A percentile compares a stretch with the other conserved stretches of the same genome.
phyloP scores from a whole-genome alignment of 2,329 filamentous ascomycete species.

The Hypoxylon sp. region DNA sequence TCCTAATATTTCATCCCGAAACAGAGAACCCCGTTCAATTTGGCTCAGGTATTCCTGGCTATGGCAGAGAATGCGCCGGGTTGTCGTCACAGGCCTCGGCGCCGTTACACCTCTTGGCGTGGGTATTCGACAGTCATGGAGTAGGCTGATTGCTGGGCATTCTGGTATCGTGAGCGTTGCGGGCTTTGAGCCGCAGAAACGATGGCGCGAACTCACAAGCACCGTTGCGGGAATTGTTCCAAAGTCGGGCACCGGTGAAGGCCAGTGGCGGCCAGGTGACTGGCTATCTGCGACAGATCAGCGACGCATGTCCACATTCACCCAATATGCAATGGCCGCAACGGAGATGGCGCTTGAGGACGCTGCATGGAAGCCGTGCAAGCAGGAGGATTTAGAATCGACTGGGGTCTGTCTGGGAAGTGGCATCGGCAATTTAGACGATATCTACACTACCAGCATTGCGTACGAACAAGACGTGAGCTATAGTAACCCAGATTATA shows the following conservation, averaged over 20 bases:
- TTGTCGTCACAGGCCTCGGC: conserved; percentile 86
- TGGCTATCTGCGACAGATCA: conserved; percentile 68
- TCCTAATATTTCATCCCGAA: not conserved
- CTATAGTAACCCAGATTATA: conserved; percentile 1
- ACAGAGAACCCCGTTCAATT: not conserved
- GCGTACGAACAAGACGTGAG: conserved; percentile 79
- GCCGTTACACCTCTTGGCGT: conserved; percentile 87
- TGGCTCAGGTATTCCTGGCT: conserved; percentile 42
- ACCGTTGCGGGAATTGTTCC: conserved; percentile 89
- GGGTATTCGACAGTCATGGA: conserved; percentile 83
- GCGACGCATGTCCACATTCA: conserved; percentile 89
- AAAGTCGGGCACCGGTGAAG: conserved; percentile 57
- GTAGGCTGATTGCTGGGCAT: conserved; percentile 80
- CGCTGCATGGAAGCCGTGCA: conserved; percentile 78
- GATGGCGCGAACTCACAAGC: conserved; percentile 81
- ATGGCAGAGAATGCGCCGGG: conserved; percentile 72
- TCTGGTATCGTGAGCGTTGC: conserved; percentile 84
- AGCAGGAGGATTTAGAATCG: conserved; percentile 73
- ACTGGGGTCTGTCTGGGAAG: conserved; percentile 95
- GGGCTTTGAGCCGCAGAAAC: conserved; percentile 64
- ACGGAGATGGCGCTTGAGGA: conserved; percentile 87
- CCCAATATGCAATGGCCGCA: conserved; percentile 91
- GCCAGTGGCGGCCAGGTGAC: conserved; percentile 64
- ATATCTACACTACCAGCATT: conserved; percentile 86
- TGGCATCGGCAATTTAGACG: conserved; percentile 93